These are phyloP conservation scores for Astrothelium subdiscretum DNA, from an alignment of 495 filamentous ascomycete genomes.

Conservation along the genomic window DNA sequence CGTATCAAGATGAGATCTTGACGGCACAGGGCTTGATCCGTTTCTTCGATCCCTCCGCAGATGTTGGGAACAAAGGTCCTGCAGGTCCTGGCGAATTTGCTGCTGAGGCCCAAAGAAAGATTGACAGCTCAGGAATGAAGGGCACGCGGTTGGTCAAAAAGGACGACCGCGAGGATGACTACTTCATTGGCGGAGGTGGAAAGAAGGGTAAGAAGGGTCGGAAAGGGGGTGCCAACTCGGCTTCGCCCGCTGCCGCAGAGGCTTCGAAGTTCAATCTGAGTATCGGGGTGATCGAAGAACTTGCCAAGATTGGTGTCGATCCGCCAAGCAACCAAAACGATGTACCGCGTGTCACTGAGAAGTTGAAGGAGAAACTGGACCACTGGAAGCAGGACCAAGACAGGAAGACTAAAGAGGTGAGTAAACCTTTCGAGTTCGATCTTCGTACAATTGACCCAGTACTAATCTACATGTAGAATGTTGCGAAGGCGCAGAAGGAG, in stretches of 20 bases:
- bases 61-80: conserved; percentile 40
- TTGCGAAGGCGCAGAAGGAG: conserved; percentile 57
- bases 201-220: conserved; percentile 91
- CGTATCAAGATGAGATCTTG: conserved; percentile 83
- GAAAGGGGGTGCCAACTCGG: conserved; percentile 37
- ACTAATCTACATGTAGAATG: conserved; percentile 41
- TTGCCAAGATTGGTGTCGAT: conserved; percentile 68
- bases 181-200: conserved; percentile 65
- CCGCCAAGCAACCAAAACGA: conserved; percentile 76
- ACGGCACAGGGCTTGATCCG: conserved; percentile 73
- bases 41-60: conserved; percentile 74
- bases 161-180: conserved; percentile 73
- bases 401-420: conserved; percentile 80
- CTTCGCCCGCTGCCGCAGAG: conserved; percentile 35
- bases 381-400: conserved; percentile 89
- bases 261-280: conserved; percentile 71
- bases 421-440: conserved; percentile 18
- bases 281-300: conserved; percentile 81
- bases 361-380: conserved; percentile 82
- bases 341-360: conserved; percentile 65
- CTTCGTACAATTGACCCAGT: neutral
- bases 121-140: conserved; percentile 66
- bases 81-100: conserved; percentile 54
- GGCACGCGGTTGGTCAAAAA: conserved; percentile 69
- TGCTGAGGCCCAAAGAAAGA: conserved; percentile 67